phyloP scores from a whole-genome alignment of 345 rosid species.

The Rhizophora mangle region DNA sequence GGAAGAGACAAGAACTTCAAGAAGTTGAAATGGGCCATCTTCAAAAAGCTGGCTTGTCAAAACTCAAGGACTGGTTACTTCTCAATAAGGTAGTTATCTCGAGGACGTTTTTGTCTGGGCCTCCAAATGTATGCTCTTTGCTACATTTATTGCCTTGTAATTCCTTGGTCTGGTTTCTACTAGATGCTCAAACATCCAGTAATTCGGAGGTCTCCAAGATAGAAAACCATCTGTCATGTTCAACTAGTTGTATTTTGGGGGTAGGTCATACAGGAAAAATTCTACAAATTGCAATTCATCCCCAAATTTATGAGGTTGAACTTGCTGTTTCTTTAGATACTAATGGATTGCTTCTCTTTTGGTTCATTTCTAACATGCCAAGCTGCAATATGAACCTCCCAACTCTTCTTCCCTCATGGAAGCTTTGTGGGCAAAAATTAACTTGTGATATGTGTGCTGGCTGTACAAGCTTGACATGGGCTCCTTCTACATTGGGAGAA shows the following conservation, averaged over 20 bases:
- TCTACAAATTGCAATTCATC: slow-evolving; percentile 62
- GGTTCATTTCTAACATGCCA: slow-evolving; percentile 51
- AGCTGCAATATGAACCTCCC: slow-evolving; percentile 42
- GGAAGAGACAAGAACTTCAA: slow-evolving; percentile 56
- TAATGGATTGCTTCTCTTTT: slow-evolving; percentile 66
- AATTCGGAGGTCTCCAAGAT: slow-evolving; percentile 29
- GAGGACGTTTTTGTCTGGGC: slow-evolving; percentile 51
- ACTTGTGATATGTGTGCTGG: slow-evolving; percentile 35
- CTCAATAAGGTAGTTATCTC: slow-evolving; percentile 53
- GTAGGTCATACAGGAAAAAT: slow-evolving; percentile 64
- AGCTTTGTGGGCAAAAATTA: slow-evolving; percentile 50
- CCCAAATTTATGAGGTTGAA: slow-evolving; percentile 44
- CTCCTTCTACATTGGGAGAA: slow-evolving; percentile 53
- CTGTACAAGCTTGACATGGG: slow-evolving; percentile 83
- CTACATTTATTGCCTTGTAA: slow-evolving; percentile 51
- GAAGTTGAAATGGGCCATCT: slow-evolving; percentile 33
- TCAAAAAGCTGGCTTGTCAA: slow-evolving; percentile 30
- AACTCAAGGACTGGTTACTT: slow-evolving; percentile 31
- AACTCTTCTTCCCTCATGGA: slow-evolving; percentile 54
- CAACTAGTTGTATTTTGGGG: slow-evolving; percentile 38
- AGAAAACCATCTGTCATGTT: slow-evolving; percentile 30
- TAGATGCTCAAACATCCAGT: slow-evolving; percentile 35
- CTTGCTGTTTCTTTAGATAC: slow-evolving; percentile 75
- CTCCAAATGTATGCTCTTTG: slow-evolving; percentile 59
- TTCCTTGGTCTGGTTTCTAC: slow-evolving; percentile 52